Conservation (phyloP, 768 basidiomycete genomes). For the Termitomyces sp. region DNA sequence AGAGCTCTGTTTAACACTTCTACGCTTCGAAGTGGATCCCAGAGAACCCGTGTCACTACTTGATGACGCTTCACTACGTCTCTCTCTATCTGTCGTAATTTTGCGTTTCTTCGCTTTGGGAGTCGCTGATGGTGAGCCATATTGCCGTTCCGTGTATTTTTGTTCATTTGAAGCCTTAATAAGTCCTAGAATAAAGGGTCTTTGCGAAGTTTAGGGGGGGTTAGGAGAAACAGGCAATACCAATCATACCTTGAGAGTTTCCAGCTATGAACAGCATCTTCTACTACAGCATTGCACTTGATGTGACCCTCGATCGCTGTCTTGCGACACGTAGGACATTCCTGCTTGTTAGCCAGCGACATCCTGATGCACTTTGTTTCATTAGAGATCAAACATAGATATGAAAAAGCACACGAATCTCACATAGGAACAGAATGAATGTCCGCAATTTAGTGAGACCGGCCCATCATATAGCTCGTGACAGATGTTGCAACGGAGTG, state of each 20-base stretch:
- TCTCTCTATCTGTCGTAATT: slow-evolving; percentile 1
- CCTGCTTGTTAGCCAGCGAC: slow-evolving; percentile 49
- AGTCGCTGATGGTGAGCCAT: slow-evolving; percentile 2
- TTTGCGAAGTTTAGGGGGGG: slow-evolving; percentile 14
- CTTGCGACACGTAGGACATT: slow-evolving; percentile 72
- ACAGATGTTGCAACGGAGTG: slow-evolving; percentile 73
- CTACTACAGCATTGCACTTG: slow-evolving; percentile 63
- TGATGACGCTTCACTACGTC: slow-evolving; percentile 1
- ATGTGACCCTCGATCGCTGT: slow-evolving; percentile 54
- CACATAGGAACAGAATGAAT: slow-evolving; percentile 78
- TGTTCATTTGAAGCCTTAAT: slow-evolving; percentile 20
- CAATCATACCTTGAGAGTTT: slow-evolving; percentile 54
- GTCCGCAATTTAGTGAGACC: slow-evolving; percentile 70
- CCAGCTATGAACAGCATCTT: slow-evolving; percentile 71
- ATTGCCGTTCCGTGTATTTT: slow-evolving; percentile 17
- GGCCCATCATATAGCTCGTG: slow-evolving; percentile 70
- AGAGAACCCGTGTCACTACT: slow-evolving; percentile 11
- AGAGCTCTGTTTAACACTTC: slow-evolving; percentile 6
- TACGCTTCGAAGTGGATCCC: slow-evolving; percentile 18
- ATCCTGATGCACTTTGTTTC: slow-evolving; percentile 61
- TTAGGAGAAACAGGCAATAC: not conserved
- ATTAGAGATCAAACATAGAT: slow-evolving; percentile 1
- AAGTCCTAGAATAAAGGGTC: slow-evolving; percentile 39
- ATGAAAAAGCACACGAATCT: slow-evolving; percentile 17
- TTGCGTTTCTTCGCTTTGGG: slow-evolving; percentile 15